Base-by-base conservation (phyloP, 768 basidiomycete species). In the Amanita pallidorosea region DNA sequence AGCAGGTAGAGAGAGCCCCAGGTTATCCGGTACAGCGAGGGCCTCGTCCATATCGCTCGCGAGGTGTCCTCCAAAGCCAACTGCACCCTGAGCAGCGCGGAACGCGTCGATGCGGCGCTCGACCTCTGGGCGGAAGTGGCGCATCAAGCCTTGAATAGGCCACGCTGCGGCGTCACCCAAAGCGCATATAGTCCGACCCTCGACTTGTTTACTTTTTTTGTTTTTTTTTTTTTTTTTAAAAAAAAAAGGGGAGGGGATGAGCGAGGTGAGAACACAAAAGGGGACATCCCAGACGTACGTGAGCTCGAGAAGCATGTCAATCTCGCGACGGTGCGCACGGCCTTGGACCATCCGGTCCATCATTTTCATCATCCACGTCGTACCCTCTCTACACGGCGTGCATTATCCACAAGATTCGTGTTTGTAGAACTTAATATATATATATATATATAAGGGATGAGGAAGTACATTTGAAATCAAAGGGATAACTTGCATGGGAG, bases 331-430 rank as follows among this genome's bases (percentile, higher is more conserved):
- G 61, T 94, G 89, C 0, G 85, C 89, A 9, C 94, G 79, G 2
- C 95, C 95, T 61, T 89, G 87, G 15, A 88, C 90, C 74, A 99
- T 81, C 43, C 95, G 84, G 64, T 91, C 79, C 95, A 99, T 99
- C 92, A 98, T 97, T 69, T 97, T 95, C 81, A 87, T 90, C 88
- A 99, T 91, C 95, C 95, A 98, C 0, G 92, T 96, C 2, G 95
- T 98, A 34, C 93, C 92, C 61, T 93, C 88, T 55, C 90, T 72
- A 65, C 92, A 95, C 3, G 93, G 92, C 9, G 92, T 94, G 60
- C 94, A 97, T 64, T 98, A 95, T 12, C 95, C 94, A 59, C 94
- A 98, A 1, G 92, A 95, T 64, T 98, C 95, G 69, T 97, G 95
- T 68, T 96, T 95, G 75, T 97, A 97, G 73, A 98, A 97, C 50